A percentile compares a stretch with the other conserved stretches of the same genome.
These are phyloP conservation scores for Aspergillus unguis DNA, from an alignment of 2,329 filamentous ascomycete species.

Conservation along the genomic window DNA sequence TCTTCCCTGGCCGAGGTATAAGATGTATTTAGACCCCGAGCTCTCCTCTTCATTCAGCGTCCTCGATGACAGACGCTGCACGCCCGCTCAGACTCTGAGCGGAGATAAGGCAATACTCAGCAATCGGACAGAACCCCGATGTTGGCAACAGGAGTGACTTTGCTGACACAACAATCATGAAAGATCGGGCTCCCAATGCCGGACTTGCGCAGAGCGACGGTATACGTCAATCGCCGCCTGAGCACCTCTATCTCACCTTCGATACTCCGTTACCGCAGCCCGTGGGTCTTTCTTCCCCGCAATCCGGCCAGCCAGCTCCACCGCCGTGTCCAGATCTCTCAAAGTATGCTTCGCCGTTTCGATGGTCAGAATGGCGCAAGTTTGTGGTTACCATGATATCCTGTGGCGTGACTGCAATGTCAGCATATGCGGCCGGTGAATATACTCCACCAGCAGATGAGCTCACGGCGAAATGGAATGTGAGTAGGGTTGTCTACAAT, in stretches of 20 bases:
- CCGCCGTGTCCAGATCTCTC: slow-evolving; percentile 63
- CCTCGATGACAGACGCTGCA: background rate
- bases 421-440: slow-evolving; percentile 73
- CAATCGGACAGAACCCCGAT: slow-evolving; percentile 9
- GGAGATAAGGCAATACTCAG: background rate
- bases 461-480: slow-evolving; percentile 62
- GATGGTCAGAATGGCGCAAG: slow-evolving; percentile 67
- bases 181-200: background rate
- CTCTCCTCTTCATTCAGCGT: background rate
- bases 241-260: slow-evolving; percentile 59
- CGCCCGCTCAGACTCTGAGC: background rate
- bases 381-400: slow-evolving; percentile 65
- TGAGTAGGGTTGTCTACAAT: slow-evolving; percentile 60
- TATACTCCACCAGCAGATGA: slow-evolving; percentile 68
- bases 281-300: slow-evolving; percentile 25
- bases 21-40: background rate
- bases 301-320: slow-evolving; percentile 29
- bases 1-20: background rate
- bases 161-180: background rate
- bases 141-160: background rate
- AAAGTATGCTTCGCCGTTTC: slow-evolving; percentile 64
- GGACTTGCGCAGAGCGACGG: background rate
- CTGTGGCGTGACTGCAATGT: slow-evolving; percentile 69
- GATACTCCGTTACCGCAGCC: slow-evolving; percentile 53
- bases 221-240: slow-evolving; percentile 32